A percentile compares a stretch with the other conserved stretches of the same genome.
Conservation (phyloP, 768 basidiomycete species). For the Lactarius hengduanensis region DNA sequence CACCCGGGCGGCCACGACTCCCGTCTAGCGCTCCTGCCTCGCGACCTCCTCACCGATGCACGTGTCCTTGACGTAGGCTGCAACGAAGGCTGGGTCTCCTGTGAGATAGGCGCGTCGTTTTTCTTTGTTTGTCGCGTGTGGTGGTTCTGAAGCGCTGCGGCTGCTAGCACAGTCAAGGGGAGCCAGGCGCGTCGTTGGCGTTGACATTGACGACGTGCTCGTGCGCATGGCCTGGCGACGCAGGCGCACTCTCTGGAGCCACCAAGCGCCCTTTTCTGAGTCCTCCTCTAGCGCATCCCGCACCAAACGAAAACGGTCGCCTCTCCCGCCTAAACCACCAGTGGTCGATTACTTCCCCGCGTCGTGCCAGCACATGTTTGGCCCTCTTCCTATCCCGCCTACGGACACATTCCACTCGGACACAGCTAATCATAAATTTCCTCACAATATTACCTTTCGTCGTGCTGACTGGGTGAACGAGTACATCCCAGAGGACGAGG, state of each 20-base stretch:
- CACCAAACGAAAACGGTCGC: constrained; percentile 28
- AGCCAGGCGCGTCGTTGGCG: constrained; percentile 69
- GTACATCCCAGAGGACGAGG: constrained; percentile 52
- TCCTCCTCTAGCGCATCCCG: neutral
- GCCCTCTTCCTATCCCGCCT: constrained; percentile 67
- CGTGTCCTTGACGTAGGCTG: constrained; percentile 28
- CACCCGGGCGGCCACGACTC: constrained; percentile 44
- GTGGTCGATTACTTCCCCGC: constrained; percentile 64
- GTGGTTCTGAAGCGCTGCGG: neutral
- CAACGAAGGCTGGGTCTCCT: constrained; percentile 25
- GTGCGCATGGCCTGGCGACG: constrained; percentile 76
- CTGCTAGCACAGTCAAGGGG: constrained; percentile 59
- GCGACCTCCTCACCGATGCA: constrained; percentile 12
- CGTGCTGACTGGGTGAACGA: constrained; percentile 71
- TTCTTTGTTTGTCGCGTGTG: neutral
- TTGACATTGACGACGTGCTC: constrained; percentile 80
- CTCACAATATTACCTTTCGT: constrained; percentile 74
- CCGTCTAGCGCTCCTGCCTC: constrained; percentile 57
- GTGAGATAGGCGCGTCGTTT: constrained; percentile 32
- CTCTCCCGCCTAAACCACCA: neutral
- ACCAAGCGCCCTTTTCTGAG: constrained; percentile 46
- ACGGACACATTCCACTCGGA: constrained; percentile 33
- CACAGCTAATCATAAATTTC: constrained; percentile 47
- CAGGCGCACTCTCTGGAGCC: constrained; percentile 67
- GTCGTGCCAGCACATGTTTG: constrained; percentile 74